Evolutionary conservation across 2,329 filamentous ascomycete genomes (phyloP).

Genomic region (Xylaria multiplex): DNA sequence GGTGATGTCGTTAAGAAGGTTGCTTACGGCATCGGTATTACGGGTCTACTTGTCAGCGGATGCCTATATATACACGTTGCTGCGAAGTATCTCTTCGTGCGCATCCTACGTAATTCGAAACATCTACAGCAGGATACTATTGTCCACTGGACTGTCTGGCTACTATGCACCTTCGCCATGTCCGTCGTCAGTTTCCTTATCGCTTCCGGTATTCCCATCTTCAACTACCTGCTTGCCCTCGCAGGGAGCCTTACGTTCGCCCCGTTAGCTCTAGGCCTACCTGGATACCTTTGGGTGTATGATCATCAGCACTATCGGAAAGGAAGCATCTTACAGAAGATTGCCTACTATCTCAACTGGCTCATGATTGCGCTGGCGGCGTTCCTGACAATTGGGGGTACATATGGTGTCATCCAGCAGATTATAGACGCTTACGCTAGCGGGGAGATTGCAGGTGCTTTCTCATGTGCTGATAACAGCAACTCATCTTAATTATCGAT

Average conservation of each 20-base stretch:
- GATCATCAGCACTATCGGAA: slow-evolving; percentile 26
- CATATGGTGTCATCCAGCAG: slow-evolving; percentile 24
- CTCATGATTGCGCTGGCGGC: slow-evolving; percentile 19
- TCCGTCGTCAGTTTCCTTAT: slow-evolving; percentile 20
- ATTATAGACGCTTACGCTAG: slow-evolving; percentile 22
- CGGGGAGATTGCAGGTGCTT: slow-evolving; percentile 12
- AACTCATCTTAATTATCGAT: slow-evolving; percentile 6
- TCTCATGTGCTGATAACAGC: slow-evolving; percentile 19
- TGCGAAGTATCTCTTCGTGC: slow-evolving; percentile 51
- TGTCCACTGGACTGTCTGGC: slow-evolving; percentile 48
- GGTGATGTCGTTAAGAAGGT: slow-evolving; percentile 69
- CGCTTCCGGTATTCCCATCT: slow-evolving; percentile 20
- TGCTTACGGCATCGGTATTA: slow-evolving; percentile 67
- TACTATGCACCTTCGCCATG: slow-evolving; percentile 42
- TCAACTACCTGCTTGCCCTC: slow-evolving; percentile 20
- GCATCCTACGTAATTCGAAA: slow-evolving; percentile 44
- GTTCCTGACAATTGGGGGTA: slow-evolving; percentile 22
- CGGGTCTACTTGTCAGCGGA: slow-evolving; percentile 60
- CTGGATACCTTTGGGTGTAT: slow-evolving; percentile 21
- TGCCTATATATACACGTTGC: slow-evolving; percentile 49
- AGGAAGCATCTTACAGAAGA: slow-evolving; percentile 1
- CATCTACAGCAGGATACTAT: slow-evolving; percentile 46
- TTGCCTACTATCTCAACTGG: slow-evolving; percentile 22
- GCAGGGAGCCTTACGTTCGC: slow-evolving; percentile 22
- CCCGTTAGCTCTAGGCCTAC: slow-evolving; percentile 8